phyloP scores from a whole-genome alignment of 768 basidiomycete species.

The Tricholoma flavovirens region DNA sequence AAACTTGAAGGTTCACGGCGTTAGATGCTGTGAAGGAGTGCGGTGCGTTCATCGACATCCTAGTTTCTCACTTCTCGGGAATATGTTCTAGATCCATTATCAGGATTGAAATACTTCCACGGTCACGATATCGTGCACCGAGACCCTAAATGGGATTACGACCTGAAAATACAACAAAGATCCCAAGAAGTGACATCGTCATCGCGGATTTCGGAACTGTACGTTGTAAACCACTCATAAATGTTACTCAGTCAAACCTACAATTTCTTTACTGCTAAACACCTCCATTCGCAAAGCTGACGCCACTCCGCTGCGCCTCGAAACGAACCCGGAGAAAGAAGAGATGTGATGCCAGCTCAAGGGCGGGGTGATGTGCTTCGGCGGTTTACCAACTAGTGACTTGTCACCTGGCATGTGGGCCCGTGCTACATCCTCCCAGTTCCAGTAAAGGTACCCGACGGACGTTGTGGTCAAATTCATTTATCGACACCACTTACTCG shows the following conservation, averaged over 20 bases:
- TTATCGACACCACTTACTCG: too few relatives aligned
- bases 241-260: not conserved
- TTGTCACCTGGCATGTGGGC: not conserved
- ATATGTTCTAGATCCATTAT: conserved; percentile 65
- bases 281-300: conserved; percentile 46
- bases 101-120: conserved; percentile 86
- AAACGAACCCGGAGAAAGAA: not conserved
- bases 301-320: not conserved
- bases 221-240: conserved; percentile 18
- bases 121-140: conserved; percentile 92
- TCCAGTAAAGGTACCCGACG: too few relatives aligned
- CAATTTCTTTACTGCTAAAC: conserved; percentile 59
- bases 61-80: not conserved
- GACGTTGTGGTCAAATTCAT: too few relatives aligned
- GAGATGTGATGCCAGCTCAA: conserved; percentile 1
- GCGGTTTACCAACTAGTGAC: conserved; percentile 21
- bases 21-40: conserved; percentile 78
- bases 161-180: conserved; percentile 91
- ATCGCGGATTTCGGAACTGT: conserved; percentile 99
- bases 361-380: conserved; percentile 22
- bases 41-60: conserved; percentile 37
- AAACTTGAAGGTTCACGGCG: conserved; percentile 95
- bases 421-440: too few relatives aligned
- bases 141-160: conserved; percentile 86
- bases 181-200: conserved; percentile 76